A percentile compares a stretch with the other conserved stretches of the same genome.
These are phyloP conservation scores for Hyphopichia khmerensis DNA, from an alignment of 1,139 yeast genomes.

Conservation along the genomic window DNA sequence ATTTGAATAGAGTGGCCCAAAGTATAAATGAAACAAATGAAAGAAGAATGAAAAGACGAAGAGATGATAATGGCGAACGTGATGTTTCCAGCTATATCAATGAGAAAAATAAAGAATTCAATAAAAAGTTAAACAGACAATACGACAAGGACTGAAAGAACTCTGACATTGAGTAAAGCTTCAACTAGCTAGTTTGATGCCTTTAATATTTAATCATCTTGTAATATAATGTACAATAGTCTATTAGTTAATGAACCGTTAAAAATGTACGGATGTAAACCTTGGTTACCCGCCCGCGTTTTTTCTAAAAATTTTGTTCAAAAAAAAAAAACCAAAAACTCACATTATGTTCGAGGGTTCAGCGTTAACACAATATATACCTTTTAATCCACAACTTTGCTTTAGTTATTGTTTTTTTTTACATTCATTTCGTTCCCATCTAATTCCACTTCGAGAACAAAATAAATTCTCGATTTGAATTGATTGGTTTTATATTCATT, in stretches of 20 bases:
- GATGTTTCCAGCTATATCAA: constrained; percentile 51
- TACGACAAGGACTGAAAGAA: constrained; percentile 24
- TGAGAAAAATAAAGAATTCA: constrained; percentile 78
- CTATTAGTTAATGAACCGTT: neutral
- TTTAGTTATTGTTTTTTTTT: neutral
- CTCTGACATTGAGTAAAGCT: no score
- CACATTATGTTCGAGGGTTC: neutral
- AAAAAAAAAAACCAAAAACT: neutral
- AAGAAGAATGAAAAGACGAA: constrained; percentile 17
- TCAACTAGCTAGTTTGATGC: no score
- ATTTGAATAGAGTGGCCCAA: constrained; percentile 2
- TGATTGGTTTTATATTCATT: neutral
- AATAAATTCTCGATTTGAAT: neutral
- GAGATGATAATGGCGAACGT: constrained; percentile 30
- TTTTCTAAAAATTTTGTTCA: neutral
- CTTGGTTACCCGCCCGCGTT: neutral
- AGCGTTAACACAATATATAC: neutral
- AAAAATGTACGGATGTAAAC: neutral
- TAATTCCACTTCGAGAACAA: neutral
- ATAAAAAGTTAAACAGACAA: constrained; percentile 65
- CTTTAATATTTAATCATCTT: neutral
- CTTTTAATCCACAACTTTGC: no score
- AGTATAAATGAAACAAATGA: constrained; percentile 2
- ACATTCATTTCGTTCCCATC: neutral
- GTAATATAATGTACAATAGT: neutral